Base-by-base conservation (phyloP, 164 flowering plant genomes). In the Amborella trichopoda region DNA sequence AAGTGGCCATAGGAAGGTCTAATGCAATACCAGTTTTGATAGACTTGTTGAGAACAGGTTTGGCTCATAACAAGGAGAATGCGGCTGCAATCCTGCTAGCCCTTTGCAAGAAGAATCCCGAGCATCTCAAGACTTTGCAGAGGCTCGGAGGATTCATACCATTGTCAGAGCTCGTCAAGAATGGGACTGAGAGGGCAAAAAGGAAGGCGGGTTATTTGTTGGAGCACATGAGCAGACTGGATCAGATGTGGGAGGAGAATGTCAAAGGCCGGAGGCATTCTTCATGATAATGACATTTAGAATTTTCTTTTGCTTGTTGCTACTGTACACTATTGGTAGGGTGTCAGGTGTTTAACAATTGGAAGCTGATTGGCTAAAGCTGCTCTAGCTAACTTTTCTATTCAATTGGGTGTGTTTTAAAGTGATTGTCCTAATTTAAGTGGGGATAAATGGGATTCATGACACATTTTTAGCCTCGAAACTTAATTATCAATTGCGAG, bases 111-210 rank as follows among this genome's bases (percentile, higher is more conserved):
- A 76, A 83, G 59, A 83, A 90, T 43, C 23, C 54, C 2, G 91
- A 79, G 46, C 86, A 77, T 52, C 82, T 90, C 41, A 67, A 70
- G 3, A 70, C 71, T 48, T 50, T 90, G 30, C 73, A 78, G 46
- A 65, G 98, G 66, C 80, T 86, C 28, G 94, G 94, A 6, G 98
- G 87, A 13, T 65, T 68, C 20, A 61, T 81, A 38, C 91, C 98
- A 23, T 50, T 91, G 51, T 55, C 73, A 0, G 94, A 83, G 54
- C 74, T 91, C 5, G 67, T 80, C 1, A 72, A 55, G 53, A 77
- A 52, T 26, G 96, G 98, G 36, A 79, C 98, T 1, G 94, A 86
- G 56, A 70, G 98, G 52, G 93, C 94, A 2, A 80, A 83, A 62
- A 55, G 98, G 40, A 91, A 91, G 64, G 94, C 98, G 10, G 66